Evolutionary conservation across 2,329 filamentous ascomycete genomes (phyloP).

Genomic region (Gaeumannomyces tritici): DNA sequence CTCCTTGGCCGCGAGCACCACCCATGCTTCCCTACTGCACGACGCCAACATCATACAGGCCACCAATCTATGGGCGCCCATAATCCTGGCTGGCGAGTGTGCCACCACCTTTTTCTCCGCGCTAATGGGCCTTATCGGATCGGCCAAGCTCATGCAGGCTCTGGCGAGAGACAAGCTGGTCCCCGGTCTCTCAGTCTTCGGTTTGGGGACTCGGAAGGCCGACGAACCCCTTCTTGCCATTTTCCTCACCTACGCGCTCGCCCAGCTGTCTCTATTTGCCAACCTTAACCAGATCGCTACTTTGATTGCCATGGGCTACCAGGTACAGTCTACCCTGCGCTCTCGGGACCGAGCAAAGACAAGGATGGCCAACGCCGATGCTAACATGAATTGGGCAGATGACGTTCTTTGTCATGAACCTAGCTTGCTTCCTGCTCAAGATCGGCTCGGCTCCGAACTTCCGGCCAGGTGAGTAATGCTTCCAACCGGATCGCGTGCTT

Average conservation of each 20-base stretch:
- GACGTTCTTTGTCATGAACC: conserved; percentile 83
- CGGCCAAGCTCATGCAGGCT: conserved; percentile 76
- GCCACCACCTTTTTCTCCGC: conserved; percentile 78
- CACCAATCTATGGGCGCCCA: conserved; percentile 62
- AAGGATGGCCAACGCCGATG: neutral
- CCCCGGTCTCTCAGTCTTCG: conserved; percentile 66
- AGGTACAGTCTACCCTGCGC: conserved; percentile 31
- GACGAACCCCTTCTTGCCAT: conserved; percentile 75
- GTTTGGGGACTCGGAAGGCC: conserved; percentile 58
- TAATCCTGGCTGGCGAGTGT: conserved; percentile 75
- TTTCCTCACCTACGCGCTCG: conserved; percentile 62
- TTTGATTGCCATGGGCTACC: conserved; percentile 82
- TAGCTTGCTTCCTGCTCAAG: conserved; percentile 79
- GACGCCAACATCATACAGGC: conserved; percentile 75
- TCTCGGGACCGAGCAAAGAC: neutral
- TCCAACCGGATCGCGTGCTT: neutral
- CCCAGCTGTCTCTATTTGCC: conserved; percentile 71
- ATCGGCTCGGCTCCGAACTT: conserved; percentile 86
- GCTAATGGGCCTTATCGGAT: conserved; percentile 78
- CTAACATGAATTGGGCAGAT: conserved; percentile 37
- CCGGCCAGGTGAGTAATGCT: conserved; percentile 38
- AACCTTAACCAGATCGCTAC: conserved; percentile 85
- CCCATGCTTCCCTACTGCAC: conserved; percentile 60
- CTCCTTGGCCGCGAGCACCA: conserved; percentile 68
- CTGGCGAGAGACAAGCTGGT: conserved; percentile 70